Percentiles rank a stretch among this genome's conserved stretches.
These are phyloP conservation scores for Puccinia horiana DNA, from an alignment of 1,284 basidiomycete species.

Conservation along the genomic window DNA sequence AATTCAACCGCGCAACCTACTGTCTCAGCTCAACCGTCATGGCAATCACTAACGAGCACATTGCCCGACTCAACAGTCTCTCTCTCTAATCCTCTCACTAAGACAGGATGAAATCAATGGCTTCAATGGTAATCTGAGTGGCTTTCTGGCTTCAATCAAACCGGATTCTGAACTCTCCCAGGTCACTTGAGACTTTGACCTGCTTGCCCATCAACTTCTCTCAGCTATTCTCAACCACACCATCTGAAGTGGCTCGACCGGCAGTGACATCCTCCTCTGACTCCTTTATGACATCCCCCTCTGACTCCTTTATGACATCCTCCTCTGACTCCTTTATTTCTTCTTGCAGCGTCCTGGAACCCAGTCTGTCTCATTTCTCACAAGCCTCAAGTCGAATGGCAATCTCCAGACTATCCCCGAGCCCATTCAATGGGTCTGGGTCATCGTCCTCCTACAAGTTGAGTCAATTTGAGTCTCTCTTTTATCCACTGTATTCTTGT, in stretches of 20 bases:
- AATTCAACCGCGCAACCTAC: neutral
- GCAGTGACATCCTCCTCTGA: slow-evolving; percentile 61
- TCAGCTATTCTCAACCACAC: neutral
- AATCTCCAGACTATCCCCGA: neutral
- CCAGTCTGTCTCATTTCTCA: neutral
- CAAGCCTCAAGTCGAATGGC: neutral
- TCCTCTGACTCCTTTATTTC: neutral
- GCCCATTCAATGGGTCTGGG: neutral
- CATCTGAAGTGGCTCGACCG: neutral
- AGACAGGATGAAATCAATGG: neutral
- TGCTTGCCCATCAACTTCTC: neutral
- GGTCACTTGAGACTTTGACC: neutral
- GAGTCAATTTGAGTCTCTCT: slow-evolving; percentile 21
- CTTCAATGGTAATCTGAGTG: neutral
- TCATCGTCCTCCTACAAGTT: neutral
- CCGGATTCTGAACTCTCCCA: neutral
- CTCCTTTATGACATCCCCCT: slow-evolving; percentile 62
- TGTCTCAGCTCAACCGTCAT: neutral
- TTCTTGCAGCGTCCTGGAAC: neutral
- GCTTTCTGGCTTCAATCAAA: neutral
- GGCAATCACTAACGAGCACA: neutral
- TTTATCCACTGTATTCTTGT: neutral
- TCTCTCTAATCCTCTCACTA: too few species aligned
- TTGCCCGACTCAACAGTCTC: neutral
- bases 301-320: slow-evolving; percentile 69